These are phyloP conservation scores for Sporothrix sp. DNA, from an alignment of 2,329 filamentous ascomycete species.

Conservation along the genomic window DNA sequence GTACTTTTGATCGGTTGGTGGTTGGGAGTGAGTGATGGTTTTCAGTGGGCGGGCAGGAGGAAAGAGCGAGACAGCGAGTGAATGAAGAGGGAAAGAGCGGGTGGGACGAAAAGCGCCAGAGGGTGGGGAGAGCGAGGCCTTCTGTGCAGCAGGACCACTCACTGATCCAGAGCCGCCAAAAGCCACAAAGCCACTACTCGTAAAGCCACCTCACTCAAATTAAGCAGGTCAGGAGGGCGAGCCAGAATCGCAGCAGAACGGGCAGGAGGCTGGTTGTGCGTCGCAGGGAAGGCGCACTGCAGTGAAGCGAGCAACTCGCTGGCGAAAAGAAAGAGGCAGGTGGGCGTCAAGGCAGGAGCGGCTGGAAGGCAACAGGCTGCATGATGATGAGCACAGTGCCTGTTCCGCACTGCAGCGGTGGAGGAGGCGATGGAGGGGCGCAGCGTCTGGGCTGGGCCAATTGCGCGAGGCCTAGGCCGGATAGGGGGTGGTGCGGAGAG, in stretches of 20 bases:
- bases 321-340: not conserved
- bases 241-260: not conserved
- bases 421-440: slow-evolving; percentile 5
- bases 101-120: not conserved
- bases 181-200: too few relatives aligned
- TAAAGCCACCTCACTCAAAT: too few relatives aligned
- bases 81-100: not conserved
- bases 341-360: not conserved
- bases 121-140: not conserved
- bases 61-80: not conserved
- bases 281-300: too few relatives aligned
- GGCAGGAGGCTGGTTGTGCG: not conserved
- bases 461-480: slow-evolving; percentile 2
- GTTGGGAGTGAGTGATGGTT: slow-evolving; percentile 6
- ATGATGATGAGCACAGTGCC: slow-evolving; percentile 10
- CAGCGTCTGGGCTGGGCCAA: slow-evolving; percentile 8
- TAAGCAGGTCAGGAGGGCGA: not conserved
- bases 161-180: too few relatives aligned
- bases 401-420: not conserved
- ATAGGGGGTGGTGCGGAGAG: not conserved
- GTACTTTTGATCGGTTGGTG: slow-evolving; percentile 10
- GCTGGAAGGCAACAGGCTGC: slow-evolving; percentile 1
- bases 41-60: slow-evolving; percentile 4
- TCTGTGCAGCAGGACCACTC: too few relatives aligned
- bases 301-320: not conserved